phyloP scores from a whole-genome alignment of 495 filamentous ascomycete genomes.

The Penicillium salamii region DNA sequence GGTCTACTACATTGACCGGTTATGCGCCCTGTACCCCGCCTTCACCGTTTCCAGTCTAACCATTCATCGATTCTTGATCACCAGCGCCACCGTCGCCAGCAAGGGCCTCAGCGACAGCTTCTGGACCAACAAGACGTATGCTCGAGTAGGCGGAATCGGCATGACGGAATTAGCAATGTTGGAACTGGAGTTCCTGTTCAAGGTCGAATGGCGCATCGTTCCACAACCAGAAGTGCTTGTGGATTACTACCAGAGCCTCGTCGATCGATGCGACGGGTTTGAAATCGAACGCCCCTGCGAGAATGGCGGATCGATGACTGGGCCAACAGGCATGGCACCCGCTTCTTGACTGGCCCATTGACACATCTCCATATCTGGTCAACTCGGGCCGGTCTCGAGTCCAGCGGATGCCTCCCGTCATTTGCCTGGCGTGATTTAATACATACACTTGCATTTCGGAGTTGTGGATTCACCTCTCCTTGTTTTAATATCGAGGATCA shows the following conservation, averaged over 20 bases:
- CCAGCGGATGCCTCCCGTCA: constrained; percentile 1
- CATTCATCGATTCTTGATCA: constrained; percentile 94
- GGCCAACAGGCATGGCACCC: constrained; percentile 7
- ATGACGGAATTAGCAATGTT: constrained; percentile 83
- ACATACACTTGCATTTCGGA: constrained; percentile 9
- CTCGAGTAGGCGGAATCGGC: constrained; percentile 86
- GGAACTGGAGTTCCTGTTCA: constrained; percentile 89
- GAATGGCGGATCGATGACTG: constrained; percentile 4
- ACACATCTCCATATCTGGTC: not conserved
- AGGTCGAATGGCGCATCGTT: constrained; percentile 94
- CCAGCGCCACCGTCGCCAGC: constrained; percentile 89
- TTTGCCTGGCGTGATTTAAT: constrained; percentile 5
- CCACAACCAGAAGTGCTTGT: constrained; percentile 89
- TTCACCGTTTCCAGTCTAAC: constrained; percentile 95
- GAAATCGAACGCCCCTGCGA: constrained; percentile 40
- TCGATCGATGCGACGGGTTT: constrained; percentile 65
- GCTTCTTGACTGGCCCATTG: not conserved
- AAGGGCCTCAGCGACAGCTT: constrained; percentile 96
- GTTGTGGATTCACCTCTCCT: not conserved
- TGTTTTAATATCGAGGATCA: constrained; percentile 10
- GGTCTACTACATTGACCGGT: constrained; percentile 98
- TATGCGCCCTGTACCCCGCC: constrained; percentile 85
- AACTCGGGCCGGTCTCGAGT: constrained; percentile 27
- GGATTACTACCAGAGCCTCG: constrained; percentile 87
- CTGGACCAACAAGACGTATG: constrained; percentile 96